Conservation (phyloP, 2,329 filamentous ascomycete species). For the Sodiomyces alkalinus region DNA sequence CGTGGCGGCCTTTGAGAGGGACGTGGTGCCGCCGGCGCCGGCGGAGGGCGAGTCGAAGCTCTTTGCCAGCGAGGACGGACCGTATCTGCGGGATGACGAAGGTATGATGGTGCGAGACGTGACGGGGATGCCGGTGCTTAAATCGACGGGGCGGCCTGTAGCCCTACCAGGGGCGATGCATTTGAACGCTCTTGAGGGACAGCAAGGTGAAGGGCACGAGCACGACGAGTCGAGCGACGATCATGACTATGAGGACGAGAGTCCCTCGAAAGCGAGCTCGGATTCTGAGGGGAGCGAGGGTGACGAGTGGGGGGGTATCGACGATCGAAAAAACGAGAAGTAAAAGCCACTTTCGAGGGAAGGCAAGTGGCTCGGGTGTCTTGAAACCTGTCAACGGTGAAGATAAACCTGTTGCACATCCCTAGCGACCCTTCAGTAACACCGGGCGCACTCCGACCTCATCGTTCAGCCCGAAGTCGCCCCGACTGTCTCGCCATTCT, state of each 20-base stretch:
- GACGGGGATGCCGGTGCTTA: slow-evolving; percentile 21
- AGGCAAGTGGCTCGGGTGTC: too few relatives aligned
- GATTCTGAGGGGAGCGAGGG: slow-evolving; percentile 10
- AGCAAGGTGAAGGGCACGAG: too few relatives aligned
- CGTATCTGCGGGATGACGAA: slow-evolving; percentile 37
- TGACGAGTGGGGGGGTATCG: slow-evolving; percentile 19
- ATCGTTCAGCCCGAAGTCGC: too few relatives aligned
- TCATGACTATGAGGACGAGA: slow-evolving; percentile 9
- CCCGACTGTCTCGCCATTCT: too few relatives aligned
- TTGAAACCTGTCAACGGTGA: too few relatives aligned
- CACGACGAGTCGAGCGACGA: neutral
- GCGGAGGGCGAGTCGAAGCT: slow-evolving; percentile 7
- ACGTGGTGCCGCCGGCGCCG: slow-evolving; percentile 23
- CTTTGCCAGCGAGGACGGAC: slow-evolving; percentile 21
- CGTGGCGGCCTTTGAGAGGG: slow-evolving; percentile 68
- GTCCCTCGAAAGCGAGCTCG: slow-evolving; percentile 6
- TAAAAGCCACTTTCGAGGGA: too few relatives aligned
- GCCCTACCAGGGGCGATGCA: slow-evolving; percentile 7
- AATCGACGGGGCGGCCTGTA: slow-evolving; percentile 18
- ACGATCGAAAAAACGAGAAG: too few relatives aligned
- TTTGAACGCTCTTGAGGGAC: neutral
- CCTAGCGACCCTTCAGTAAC: too few relatives aligned
- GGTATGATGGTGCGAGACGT: slow-evolving; percentile 32
- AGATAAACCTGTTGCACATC: too few relatives aligned
- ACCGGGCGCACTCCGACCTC: too few relatives aligned